Evolutionary conservation across 352 stramenopile genomes (phyloP).

Genomic region (Globisporangium apiculatum): DNA sequence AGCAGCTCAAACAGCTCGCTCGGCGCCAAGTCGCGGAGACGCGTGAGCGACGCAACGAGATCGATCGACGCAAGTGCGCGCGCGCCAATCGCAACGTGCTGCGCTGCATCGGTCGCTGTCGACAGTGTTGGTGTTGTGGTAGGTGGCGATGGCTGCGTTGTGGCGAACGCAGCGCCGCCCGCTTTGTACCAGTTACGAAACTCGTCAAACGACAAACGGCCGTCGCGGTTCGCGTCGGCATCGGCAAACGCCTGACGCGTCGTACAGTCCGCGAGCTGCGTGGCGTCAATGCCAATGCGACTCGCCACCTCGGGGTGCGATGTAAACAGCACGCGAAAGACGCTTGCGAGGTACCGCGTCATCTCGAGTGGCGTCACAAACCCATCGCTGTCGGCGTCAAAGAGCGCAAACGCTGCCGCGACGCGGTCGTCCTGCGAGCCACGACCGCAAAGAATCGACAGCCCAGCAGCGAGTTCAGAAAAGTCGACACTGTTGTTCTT

Average conservation of each 20-base stretch:
- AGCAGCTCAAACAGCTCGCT: slow-evolving; percentile 81
- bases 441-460: slow-evolving; percentile 63
- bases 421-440: slow-evolving; percentile 75
- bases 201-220: slow-evolving; percentile 68
- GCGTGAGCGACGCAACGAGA: slow-evolving; percentile 48
- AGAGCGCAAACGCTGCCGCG: slow-evolving; percentile 71
- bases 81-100: slow-evolving; percentile 13
- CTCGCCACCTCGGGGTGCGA: slow-evolving; percentile 23
- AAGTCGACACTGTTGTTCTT: slow-evolving; percentile 67
- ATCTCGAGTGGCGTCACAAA: slow-evolving; percentile 83
- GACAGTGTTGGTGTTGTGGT: slow-evolving; percentile 1
- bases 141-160: slow-evolving; percentile 2
- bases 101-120: neutral
- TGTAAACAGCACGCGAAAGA: slow-evolving; percentile 69
- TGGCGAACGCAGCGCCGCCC: neutral
- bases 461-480: slow-evolving; percentile 62
- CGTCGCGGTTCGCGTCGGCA: slow-evolving; percentile 81
- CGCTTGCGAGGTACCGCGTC: slow-evolving; percentile 65
- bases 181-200: slow-evolving; percentile 74
- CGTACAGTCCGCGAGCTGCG: slow-evolving; percentile 59
- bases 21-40: slow-evolving; percentile 39
- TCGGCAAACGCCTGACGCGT: slow-evolving; percentile 78
- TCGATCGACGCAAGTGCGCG: slow-evolving; percentile 44
- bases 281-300: slow-evolving; percentile 41
- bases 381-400: slow-evolving; percentile 76